Conservation (phyloP, 2,329 filamentous ascomycete genomes). For the Alternaria viburni region DNA sequence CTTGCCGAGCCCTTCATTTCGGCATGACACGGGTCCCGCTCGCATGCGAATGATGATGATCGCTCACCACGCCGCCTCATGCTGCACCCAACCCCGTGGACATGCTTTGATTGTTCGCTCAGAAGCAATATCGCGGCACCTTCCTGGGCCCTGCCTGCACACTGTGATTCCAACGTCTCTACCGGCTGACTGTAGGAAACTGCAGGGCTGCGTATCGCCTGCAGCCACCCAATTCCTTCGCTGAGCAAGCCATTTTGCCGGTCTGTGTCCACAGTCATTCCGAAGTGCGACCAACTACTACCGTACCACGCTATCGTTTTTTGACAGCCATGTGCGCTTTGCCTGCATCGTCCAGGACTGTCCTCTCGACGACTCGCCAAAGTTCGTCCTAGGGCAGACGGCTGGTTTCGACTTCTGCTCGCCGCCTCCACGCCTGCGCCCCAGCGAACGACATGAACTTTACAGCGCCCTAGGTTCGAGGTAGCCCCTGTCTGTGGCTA, state of each 20-base stretch:
- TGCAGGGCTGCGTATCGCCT: constrained; percentile 25
- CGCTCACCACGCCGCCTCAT: constrained; percentile 14
- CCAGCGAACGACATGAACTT: constrained; percentile 12
- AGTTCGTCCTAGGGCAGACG: constrained; percentile 10
- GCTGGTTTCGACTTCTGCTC: constrained; percentile 19
- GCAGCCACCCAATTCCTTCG: constrained; percentile 24
- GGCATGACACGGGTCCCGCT: constrained; percentile 18
- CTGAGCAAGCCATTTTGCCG: constrained; percentile 13
- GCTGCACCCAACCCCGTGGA: constrained; percentile 8
- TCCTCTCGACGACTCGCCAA: constrained; percentile 4
- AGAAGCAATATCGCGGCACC: constrained; percentile 11
- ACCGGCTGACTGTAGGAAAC: constrained; percentile 9
- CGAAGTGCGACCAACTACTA: constrained; percentile 15
- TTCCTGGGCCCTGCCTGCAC: not conserved
- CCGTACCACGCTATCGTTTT: constrained; percentile 13
- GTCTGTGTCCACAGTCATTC: constrained; percentile 1
- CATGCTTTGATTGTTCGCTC: constrained; percentile 16
- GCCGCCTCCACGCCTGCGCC: constrained; percentile 17
- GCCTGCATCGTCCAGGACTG: not conserved
- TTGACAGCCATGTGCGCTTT: not conserved
- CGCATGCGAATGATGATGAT: constrained; percentile 6
- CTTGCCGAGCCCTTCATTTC: constrained; percentile 22
- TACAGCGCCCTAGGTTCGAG: constrained; percentile 5
- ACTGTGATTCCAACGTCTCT: not conserved
- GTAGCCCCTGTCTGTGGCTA: constrained; percentile 18